Conservation (phyloP, 305 asterid genomes). For the Fraxinus angustifolia region DNA sequence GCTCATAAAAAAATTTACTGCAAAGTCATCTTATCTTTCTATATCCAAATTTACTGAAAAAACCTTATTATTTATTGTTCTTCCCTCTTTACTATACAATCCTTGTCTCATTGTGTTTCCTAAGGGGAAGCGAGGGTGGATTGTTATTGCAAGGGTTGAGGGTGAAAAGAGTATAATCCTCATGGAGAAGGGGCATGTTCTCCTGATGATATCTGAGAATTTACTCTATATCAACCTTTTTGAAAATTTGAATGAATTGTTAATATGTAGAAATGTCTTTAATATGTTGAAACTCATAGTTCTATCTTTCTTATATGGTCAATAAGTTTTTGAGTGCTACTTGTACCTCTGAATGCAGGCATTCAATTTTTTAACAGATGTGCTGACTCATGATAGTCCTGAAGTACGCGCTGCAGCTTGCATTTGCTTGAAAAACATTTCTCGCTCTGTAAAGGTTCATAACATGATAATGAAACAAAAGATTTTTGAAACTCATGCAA, state of each 20-base stretch:
- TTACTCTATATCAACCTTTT: neutral
- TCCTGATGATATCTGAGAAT: neutral
- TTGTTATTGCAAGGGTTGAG: neutral
- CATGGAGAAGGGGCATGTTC: neutral
- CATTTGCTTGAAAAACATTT: slow-evolving; percentile 67
- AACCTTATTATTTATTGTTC: neutral
- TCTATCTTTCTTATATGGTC: neutral
- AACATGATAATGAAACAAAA: slow-evolving; percentile 5
- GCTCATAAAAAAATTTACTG: neutral
- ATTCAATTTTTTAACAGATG: slow-evolving; percentile 46
- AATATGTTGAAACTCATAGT: slow-evolving; percentile 15
- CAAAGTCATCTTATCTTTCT: neutral
- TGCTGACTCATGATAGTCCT: slow-evolving; percentile 47
- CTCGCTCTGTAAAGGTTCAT: slow-evolving; percentile 89
- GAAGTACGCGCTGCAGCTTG: slow-evolving; percentile 57
- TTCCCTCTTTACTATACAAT: neutral
- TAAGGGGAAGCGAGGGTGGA: neutral
- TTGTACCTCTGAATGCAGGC: slow-evolving; percentile 50
- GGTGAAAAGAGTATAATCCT: neutral
- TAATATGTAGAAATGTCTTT: slow-evolving; percentile 9
- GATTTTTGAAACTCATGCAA: slow-evolving; percentile 8
- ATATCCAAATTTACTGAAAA: neutral
- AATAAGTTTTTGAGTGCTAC: neutral
- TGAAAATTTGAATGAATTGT: neutral
- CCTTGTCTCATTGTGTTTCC: neutral